Evolutionary conservation across 371 early-diverging fungal genomes (phyloP), one percentile per base, ranked within the genome.

Genomic region (Zychaea mexicana): DNA sequence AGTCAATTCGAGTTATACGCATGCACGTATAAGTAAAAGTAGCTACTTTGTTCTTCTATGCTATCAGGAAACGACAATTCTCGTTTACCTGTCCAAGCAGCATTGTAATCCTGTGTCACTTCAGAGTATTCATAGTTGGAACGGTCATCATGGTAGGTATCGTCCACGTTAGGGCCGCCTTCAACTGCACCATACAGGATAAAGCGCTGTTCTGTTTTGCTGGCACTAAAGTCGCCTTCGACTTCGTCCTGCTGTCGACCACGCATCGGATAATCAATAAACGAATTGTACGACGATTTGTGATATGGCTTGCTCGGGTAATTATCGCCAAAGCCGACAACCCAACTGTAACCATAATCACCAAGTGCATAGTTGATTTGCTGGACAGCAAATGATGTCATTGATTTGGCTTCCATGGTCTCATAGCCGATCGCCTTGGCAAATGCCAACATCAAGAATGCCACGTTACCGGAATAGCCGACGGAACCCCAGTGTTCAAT

Each of bases 281-380:
- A 82, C 4, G 82, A 71, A 46, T 86, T 86, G 71, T 86, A 86
- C 0, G 81, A 81, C 2, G 79, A 73, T 53, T 83, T 86, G 63
- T 86, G 86, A 59, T 84, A 84, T 4, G 85, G 86, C 39, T 73
- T 79, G 17, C 59, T 57, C 1, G 86, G 86, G 22, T 74, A 83
- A 27, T 83, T 79, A 15, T 77, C 76, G 9, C 85, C 85, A 71
- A 86, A 84, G 0, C 86, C 86, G 24, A 82, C 81, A 2, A 86
- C 78, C 81, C 82, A 86, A 19, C 78, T 76, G 45, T 81, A 81
- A 8, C 85, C 85, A 58, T 79, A 80, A 30, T 84, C 85, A n/a
- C 86, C 86, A 1, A 84, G 67, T 0, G 84, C 82, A 67, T 86
- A 86, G 42, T 86, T 86, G 66, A 82, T 81, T 64, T 86, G 86